Percentiles rank a stretch among this genome's conserved stretches.
Conservation (phyloP, 1,139 yeast species). For the Candida albicans region DNA sequence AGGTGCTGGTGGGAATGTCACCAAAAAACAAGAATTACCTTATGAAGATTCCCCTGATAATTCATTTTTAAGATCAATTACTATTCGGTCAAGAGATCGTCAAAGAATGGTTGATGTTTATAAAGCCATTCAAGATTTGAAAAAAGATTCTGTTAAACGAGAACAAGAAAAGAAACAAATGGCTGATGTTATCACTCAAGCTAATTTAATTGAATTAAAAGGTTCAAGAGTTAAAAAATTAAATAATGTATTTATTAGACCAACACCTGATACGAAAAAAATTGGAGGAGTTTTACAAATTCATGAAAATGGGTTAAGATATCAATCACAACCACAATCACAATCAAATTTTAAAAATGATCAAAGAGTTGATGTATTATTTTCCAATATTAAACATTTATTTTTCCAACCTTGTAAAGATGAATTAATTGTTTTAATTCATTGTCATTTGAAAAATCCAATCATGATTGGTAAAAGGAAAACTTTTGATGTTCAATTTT, state of each 20-base stretch:
- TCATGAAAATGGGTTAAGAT: conserved; percentile 94
- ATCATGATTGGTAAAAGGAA: conserved; percentile 95
- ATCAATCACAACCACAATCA: no score
- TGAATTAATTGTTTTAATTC: conserved; percentile 89
- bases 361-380: conserved; percentile 83
- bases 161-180: conserved; percentile 89
- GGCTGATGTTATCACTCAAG: conserved; percentile 95
- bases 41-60: conserved; percentile 87
- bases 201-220: conserved; percentile 76
- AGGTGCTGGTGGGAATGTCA: conserved; percentile 72
- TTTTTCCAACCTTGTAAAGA: conserved; percentile 97
- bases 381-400: conserved; percentile 87
- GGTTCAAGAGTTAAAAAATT: conserved; percentile 79
- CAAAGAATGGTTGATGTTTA: conserved; percentile 91
- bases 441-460: conserved; percentile 89
- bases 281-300: conserved; percentile 88
- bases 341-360: conserved; percentile 81
- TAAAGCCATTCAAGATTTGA: conserved; percentile 87
- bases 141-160: conserved; percentile 86
- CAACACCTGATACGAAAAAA: conserved; percentile 95
- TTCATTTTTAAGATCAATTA: conserved; percentile 82
- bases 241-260: conserved; percentile 88
- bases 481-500: conserved; percentile 93
- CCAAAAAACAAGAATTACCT: conserved; percentile 78
- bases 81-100: conserved; percentile 86